Conservation (phyloP, 2,329 filamentous ascomycete genomes). For the Colletotrichum orbiculare region DNA sequence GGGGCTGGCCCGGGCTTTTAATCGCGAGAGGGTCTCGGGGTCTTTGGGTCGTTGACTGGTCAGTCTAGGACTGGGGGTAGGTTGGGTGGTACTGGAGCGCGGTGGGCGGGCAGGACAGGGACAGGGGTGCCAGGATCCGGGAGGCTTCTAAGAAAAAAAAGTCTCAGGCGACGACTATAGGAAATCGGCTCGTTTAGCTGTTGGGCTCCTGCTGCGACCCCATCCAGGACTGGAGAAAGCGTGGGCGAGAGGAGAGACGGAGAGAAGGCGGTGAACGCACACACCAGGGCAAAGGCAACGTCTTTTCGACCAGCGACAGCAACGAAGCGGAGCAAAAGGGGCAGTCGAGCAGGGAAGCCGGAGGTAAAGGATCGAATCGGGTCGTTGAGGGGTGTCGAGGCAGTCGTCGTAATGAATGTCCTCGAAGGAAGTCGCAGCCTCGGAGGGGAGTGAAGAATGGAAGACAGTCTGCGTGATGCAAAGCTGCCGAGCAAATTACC, state of each 20-base stretch:
- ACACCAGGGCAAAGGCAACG: slow-evolving; percentile 34
- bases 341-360: slow-evolving; percentile 29
- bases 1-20: slow-evolving; percentile 35
- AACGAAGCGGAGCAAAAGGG: slow-evolving; percentile 29
- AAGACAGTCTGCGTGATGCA: not conserved
- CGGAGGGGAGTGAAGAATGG: slow-evolving; percentile 3
- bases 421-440: not conserved
- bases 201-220: slow-evolving; percentile 27
- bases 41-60: slow-evolving; percentile 34
- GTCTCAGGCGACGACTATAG: slow-evolving; percentile 34
- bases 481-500: slow-evolving; percentile 18
- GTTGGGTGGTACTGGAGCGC: slow-evolving; percentile 26
- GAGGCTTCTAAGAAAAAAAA: slow-evolving; percentile 32
- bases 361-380: slow-evolving; percentile 33
- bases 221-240: slow-evolving; percentile 32
- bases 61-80: slow-evolving; percentile 25
- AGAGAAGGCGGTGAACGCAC: slow-evolving; percentile 35
- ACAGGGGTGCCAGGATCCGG: slow-evolving; percentile 36
- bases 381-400: slow-evolving; percentile 19
- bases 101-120: slow-evolving; percentile 35
- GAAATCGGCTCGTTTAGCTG: slow-evolving; percentile 37
- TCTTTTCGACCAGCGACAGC: slow-evolving; percentile 35
- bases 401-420: slow-evolving; percentile 1
- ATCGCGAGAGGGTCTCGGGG: slow-evolving; percentile 36
- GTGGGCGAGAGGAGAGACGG: slow-evolving; percentile 24